Conservation (phyloP, 2,329 filamentous ascomycete genomes). For the Monilinia fructicola region DNA sequence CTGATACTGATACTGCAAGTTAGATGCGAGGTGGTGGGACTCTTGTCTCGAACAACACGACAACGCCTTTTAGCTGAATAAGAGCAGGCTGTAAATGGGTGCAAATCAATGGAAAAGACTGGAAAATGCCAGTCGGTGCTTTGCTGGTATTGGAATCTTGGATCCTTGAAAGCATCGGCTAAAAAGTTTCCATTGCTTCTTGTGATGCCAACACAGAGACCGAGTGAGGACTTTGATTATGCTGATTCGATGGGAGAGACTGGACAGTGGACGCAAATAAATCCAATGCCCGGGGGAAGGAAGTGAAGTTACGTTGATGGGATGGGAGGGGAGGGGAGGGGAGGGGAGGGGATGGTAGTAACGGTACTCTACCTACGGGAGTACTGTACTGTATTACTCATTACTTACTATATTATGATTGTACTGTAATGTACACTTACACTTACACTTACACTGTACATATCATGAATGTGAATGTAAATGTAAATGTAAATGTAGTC, state of each 20-base stretch:
- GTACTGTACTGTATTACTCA: too few relatives aligned
- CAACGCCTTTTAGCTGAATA: constrained; percentile 15
- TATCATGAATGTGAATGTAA: too few relatives aligned
- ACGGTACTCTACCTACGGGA: too few relatives aligned
- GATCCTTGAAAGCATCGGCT: constrained; percentile 22
- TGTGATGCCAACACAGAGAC: constrained; percentile 33
- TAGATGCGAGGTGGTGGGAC: constrained; percentile 19
- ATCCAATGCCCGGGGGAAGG: constrained; percentile 2
- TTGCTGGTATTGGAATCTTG: neutral
- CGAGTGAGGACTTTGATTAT: constrained; percentile 6
- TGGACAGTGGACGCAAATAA: neutral
- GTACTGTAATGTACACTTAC: too few relatives aligned
- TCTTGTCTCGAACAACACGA: constrained; percentile 22
- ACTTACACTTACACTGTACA: too few relatives aligned
- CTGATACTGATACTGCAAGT: constrained; percentile 10
- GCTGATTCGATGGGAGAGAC: constrained; percentile 17
- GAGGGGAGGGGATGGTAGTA: too few relatives aligned
- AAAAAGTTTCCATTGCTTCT: constrained; percentile 28
- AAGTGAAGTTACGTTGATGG: too few relatives aligned
- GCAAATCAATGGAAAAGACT: constrained; percentile 3
- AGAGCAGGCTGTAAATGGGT: constrained; percentile 7
- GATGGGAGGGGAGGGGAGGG: neutral
- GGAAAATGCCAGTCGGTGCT: neutral
- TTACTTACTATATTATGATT: too few relatives aligned
- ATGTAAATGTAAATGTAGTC: too few relatives aligned